These are phyloP conservation scores for Acorus gramineus DNA, from an alignment of 106 monocot species.

Conservation along the genomic window DNA sequence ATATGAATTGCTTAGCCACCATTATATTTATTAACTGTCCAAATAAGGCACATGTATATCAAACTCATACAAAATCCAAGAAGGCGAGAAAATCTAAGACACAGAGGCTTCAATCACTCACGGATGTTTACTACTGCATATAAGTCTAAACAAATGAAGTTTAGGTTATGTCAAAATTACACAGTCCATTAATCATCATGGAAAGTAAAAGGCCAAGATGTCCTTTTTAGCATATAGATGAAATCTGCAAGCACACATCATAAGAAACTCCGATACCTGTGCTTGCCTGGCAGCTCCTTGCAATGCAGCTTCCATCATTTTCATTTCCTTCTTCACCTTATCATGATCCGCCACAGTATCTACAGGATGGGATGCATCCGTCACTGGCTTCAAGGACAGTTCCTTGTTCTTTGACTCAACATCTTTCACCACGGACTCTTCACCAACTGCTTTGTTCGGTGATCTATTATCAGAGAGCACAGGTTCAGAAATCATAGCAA, in stretches of 20 bases:
- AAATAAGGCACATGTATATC: too few relatives aligned
- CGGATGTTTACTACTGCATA: too few relatives aligned
- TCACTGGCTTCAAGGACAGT: constrained; percentile 8
- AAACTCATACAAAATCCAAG: too few relatives aligned
- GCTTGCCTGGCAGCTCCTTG: constrained; percentile 96
- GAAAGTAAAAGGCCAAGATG: too few relatives aligned
- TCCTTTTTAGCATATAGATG: too few relatives aligned
- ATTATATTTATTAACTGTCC: too few relatives aligned
- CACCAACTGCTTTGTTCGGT: constrained; percentile 8
- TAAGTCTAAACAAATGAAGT: too few relatives aligned
- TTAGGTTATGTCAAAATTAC: too few relatives aligned
- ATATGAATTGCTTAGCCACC: too few relatives aligned
- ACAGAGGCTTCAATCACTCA: too few relatives aligned
- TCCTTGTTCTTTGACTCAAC: constrained; percentile 16
- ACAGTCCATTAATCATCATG: too few relatives aligned
- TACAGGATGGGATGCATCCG: constrained; percentile 8
- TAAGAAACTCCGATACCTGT: constrained; percentile 40
- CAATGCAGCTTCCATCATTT: constrained; percentile 91
- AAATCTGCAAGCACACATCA: neutral
- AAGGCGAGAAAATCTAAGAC: too few relatives aligned
- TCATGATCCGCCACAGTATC: constrained; percentile 35
- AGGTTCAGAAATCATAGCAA: constrained; percentile 1
- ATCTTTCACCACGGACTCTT: constrained; percentile 17
- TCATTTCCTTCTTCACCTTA: constrained; percentile 65
- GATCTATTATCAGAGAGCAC: constrained; percentile 9